Conservation (phyloP, 73 alveolate genomes). For the Paramecium bursaria region DNA sequence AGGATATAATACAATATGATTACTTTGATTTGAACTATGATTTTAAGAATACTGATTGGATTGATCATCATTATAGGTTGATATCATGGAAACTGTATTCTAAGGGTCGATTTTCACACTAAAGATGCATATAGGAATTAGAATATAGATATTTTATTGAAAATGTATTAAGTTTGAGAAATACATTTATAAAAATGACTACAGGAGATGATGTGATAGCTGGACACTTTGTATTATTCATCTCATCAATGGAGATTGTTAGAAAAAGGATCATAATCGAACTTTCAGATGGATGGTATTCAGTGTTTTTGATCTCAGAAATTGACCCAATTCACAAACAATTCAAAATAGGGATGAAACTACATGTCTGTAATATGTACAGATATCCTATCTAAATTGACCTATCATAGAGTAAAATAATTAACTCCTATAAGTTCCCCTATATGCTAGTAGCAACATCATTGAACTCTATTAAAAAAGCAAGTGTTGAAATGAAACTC, state of each 20-base stretch:
- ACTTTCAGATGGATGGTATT: slow-evolving; percentile 51
- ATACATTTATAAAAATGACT: not conserved
- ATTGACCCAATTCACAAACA: not conserved
- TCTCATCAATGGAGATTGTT: not conserved
- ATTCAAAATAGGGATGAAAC: slow-evolving; percentile 20
- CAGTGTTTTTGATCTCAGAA: slow-evolving; percentile 14
- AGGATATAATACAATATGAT: too few species aligned
- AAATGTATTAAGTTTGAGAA: not conserved
- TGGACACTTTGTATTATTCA: slow-evolving; percentile 24
- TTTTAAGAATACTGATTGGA: too few species aligned
- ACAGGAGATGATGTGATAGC: slow-evolving; percentile 4
- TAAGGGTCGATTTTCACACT: not conserved
- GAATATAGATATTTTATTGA: slow-evolving; percentile 37
- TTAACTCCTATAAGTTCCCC: not conserved
- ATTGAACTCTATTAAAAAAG: slow-evolving; percentile 45
- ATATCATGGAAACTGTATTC: slow-evolving; percentile 34
- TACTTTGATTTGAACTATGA: too few species aligned
- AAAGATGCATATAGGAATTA: slow-evolving; percentile 10
- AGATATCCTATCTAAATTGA: slow-evolving; percentile 14
- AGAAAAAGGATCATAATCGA: not conserved
- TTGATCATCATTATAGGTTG: too few species aligned
- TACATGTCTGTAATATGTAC: not conserved
- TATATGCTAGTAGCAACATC: slow-evolving; percentile 6
- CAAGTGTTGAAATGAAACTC: not conserved
- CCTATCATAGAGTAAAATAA: not conserved